Evolutionary conservation across 345 rosid genomes (phyloP), one percentile per base, ranked within the genome.

Genomic region (Erodium maritimum): DNA sequence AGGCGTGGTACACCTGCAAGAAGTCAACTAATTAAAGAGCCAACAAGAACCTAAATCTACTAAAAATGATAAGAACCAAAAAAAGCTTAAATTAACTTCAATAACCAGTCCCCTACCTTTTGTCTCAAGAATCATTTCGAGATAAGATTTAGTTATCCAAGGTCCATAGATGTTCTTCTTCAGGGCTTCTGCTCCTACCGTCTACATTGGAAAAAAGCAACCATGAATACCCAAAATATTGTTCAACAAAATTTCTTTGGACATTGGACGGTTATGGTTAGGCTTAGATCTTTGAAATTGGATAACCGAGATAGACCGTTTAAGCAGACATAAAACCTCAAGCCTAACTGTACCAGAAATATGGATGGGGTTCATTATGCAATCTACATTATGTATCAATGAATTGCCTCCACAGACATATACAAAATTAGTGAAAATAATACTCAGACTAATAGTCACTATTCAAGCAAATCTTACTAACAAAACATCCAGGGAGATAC

Each of bases 131-230:
- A 94, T 85, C 85, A 90, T 66, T 79, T 94, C 97, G 66, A 94
- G 75, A 77, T 94, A 94, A 58, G 99, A 94, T 67, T 87, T 87
- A 55, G 95, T 90, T 73, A 94, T 83, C 99, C 99, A 94, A 45
- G 87, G 97, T 62, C 93, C 86, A 68, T 56, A 64, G 20, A 94
- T 73, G 62, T 88, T 88, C 83, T 85, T 77, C 70, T 75, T 81
- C 62, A 75, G 72, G 48, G 91, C 95, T 80, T 94, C 99, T 62
- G 85, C 88, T 75, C 95, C 99, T 75, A 94, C 97, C 54, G 80
- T 88, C 99, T 94, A 77, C 52, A 66, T 51, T 69, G 63, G 56
- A 61, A 33, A 54, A 63, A 24, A 71, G 65, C 56, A 70, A 58
- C 62, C 61, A 61, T 42, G 9, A 55, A 54, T 22, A 66, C 24